Conservation (phyloP, 345 rosid genomes). For the Syzygium aromaticum region DNA sequence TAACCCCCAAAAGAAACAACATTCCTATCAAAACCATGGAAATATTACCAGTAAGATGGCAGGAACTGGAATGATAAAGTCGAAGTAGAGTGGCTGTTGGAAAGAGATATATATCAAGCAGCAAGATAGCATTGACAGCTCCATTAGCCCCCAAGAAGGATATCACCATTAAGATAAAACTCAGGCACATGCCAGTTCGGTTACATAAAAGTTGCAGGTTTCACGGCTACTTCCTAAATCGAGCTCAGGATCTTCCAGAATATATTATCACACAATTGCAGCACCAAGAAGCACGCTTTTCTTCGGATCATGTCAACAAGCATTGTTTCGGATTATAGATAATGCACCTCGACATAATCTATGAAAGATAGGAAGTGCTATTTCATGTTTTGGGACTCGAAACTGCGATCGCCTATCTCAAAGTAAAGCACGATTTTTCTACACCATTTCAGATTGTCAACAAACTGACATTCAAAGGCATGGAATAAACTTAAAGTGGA, state of each 20-base stretch:
- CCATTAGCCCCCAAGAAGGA: slow-evolving; percentile 74
- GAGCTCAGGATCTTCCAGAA: neutral
- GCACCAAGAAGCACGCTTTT: neutral
- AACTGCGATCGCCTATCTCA: too few species aligned
- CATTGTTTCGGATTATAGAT: neutral
- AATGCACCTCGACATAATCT: neutral
- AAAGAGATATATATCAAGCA: slow-evolving; percentile 73
- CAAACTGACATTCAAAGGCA: neutral
- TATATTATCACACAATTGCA: neutral
- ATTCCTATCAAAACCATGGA: neutral
- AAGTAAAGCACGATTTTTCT: too few species aligned
- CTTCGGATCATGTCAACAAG: neutral
- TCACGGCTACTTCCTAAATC: neutral
- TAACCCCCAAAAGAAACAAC: neutral
- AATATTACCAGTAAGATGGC: slow-evolving; percentile 69
- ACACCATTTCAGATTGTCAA: neutral
- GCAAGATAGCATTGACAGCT: slow-evolving; percentile 83
- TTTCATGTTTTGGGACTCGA: too few species aligned
- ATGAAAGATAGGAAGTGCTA: too few species aligned
- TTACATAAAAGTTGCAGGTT: neutral
- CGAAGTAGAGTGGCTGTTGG: slow-evolving; percentile 57
- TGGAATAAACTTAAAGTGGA: neutral
- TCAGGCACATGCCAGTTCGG: too few species aligned
- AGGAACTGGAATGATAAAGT: slow-evolving; percentile 72
- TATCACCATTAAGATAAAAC: neutral